Base-by-base conservation (phyloP, 805 yeast species). In the Kuraishia cidri region DNA sequence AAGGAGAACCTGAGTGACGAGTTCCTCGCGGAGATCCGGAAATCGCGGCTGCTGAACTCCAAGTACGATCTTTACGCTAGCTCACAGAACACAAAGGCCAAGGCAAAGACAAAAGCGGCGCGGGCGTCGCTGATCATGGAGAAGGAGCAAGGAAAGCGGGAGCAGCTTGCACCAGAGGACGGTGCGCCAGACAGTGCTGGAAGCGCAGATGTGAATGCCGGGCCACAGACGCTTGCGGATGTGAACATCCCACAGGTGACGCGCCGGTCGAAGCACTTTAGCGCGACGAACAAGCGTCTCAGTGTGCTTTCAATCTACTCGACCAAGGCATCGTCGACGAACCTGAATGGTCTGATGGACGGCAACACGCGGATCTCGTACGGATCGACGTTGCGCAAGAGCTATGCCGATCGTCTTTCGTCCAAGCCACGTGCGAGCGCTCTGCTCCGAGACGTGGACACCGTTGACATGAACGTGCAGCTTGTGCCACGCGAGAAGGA, bases 251-350 rank as follows among this genome's bases (percentile, higher is more conserved):
- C 90, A 15, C 73, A 71, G 39, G 84, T 80, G 23, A 72, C 87
- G 0, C 72, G 87, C 52, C 71, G 72, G 44, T 78, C 85, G 2
- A 68, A 72, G 45, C 63, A 72, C 35, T 77, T 76, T 48, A 66
- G 79, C 24, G 66, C 66, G 35, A 70, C 76, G 5, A 74, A 74
- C 47, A 81, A 76, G 54, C 68, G 92, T 47, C 59, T 79, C 34
- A 76, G 85, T 21, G 81, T 81, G n/a, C 52, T 81, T 26, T 78
- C 87, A 1, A 60, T 79, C 54, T 77, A 78, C 44, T 79, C 88
- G 1, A 74, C 87, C 3, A 75, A 69, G 39, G 72, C 68, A 29
- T 76, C 85, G 1, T 78, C 69, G 42, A 69, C 68, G 25, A 78
- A 80, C 46, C 60, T 79, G 46, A 70, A 69, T 13, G 50, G 17